phyloP scores from a whole-genome alignment of 169 alveolate species.

The Eimeria falciformis region DNA sequence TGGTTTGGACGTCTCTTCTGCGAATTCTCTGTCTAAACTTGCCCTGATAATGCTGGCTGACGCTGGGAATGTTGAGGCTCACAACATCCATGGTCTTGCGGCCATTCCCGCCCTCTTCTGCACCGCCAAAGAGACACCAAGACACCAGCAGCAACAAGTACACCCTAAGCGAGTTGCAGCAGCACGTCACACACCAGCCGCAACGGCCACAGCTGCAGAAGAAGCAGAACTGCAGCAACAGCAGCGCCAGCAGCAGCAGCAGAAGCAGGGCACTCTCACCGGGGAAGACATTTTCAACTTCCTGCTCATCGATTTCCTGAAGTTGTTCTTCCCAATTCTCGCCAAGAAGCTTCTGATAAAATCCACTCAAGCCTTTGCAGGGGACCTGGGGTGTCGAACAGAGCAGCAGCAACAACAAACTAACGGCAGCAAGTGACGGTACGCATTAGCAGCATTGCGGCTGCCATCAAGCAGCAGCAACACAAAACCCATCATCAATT shows the following conservation, averaged over 20 bases:
- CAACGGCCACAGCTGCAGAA: background rate
- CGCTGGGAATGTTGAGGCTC: background rate
- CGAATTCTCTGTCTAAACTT: constrained; percentile 63
- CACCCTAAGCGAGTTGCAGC: background rate
- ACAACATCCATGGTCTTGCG: background rate
- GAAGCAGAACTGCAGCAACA: background rate
- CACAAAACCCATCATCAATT: background rate
- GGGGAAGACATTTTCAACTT: constrained; percentile 18
- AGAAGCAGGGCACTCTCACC: constrained; percentile 9
- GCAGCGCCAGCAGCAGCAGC: background rate
- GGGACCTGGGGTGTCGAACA: constrained; percentile 1
- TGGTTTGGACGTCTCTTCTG: constrained; percentile 34
- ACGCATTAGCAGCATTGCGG: background rate
- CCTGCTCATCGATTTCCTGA: constrained; percentile 37
- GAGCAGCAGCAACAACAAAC: background rate
- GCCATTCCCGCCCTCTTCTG: background rate
- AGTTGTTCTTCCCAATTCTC: constrained; percentile 69
- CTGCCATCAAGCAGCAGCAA: too few species aligned
- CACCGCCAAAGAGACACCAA: background rate
- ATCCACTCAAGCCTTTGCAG: constrained; percentile 48
- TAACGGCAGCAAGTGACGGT: background rate
- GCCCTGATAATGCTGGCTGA: constrained; percentile 46
- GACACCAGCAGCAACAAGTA: background rate
- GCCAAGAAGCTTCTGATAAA: constrained; percentile 68
- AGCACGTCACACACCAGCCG: background rate